Evolutionary conservation across 192 early-diverging fungal species (phyloP).

Genomic region (Paraglomus occultum): DNA sequence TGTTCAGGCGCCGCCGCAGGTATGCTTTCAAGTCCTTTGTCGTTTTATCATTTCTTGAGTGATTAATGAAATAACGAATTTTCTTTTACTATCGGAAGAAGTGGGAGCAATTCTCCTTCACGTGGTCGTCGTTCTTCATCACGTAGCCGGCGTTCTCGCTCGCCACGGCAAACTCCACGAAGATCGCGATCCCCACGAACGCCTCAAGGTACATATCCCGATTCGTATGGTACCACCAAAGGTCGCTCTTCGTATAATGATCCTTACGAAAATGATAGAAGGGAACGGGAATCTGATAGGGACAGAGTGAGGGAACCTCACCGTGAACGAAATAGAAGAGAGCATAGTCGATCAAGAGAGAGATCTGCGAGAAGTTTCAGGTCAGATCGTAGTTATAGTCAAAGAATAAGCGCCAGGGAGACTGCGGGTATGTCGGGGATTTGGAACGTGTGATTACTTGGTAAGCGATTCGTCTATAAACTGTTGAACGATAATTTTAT

Average conservation of each 20-base stretch:
- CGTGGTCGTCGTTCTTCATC: constrained; percentile 15
- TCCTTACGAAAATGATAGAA: constrained; percentile 15
- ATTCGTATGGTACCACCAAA: constrained; percentile 9
- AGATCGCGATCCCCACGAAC: constrained; percentile 23
- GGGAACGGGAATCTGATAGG: constrained; percentile 12
- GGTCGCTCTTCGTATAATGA: constrained; percentile 12
- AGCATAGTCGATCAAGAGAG: constrained; percentile 21
- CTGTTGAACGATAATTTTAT: constrained; percentile 1
- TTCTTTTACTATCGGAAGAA: constrained; percentile 4
- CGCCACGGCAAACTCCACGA: constrained; percentile 9
- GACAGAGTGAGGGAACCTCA: constrained; percentile 16
- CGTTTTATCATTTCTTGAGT: not conserved
- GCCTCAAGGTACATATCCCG: not conserved
- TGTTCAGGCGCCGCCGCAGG: constrained; percentile 15
- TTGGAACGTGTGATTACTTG: not conserved
- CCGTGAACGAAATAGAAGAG: constrained; percentile 14
- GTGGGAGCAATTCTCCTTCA: constrained; percentile 18
- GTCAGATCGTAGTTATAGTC: constrained; percentile 18
- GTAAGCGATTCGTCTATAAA: not conserved
- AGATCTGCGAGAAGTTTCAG: not conserved
- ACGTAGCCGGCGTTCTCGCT: constrained; percentile 22
- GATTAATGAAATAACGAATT: not conserved
- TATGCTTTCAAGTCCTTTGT: not conserved
- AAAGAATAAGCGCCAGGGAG: constrained; percentile 24
- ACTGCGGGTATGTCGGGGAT: constrained; percentile 11